Base-by-base conservation (phyloP, 1,139 yeast genomes). In the Casaregolazyma suthepensis region DNA sequence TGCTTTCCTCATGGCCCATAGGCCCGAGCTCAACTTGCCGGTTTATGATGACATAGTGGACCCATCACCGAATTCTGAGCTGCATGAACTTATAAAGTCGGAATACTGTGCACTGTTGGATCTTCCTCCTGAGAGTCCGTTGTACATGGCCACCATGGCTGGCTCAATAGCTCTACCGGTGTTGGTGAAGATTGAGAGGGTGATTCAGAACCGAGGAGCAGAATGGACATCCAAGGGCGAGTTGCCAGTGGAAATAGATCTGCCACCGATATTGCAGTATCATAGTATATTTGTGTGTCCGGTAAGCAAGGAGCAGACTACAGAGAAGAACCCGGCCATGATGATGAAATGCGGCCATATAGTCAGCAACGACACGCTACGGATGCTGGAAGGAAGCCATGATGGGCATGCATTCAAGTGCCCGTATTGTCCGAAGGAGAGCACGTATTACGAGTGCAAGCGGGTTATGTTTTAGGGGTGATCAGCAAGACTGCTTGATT, bases 261-360 rank as follows among this genome's bases (percentile, higher is more conserved):
- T 83, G 29, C 87, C 88, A 0, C 66, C 68, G 0, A 69, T 69
- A 35, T 66, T 80, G 49, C 74, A 73, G 49, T 87, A 82, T 69
- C 97, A 90, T 68, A 88, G 96, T 0, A 83, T 90, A 2, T 90
- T 89, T 68, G 90, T 89, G 3, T 90, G 97, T 67, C 97, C 97
- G 0, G 91, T 90, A 1, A 80, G 93, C 6, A 87, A 88, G 67
- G 96, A 89, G 61, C 96, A 91, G 63, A 78, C 87, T 0, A 81
- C 85, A 0, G 67, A 65, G 12, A 70, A 65, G 12, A 83, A 83
- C 60, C 85, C 87, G 2, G 85, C 88, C 1, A 75, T 76, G 73
- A 75, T 82, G 54, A 68, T 83, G 40, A 84, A 85, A 0, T 84
- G 89, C 62, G 82, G 82, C 45, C 89, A 83, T 66, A 71, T 83